Base-by-base conservation (phyloP, 345 rosid species). In the Rhizophora mangle region DNA sequence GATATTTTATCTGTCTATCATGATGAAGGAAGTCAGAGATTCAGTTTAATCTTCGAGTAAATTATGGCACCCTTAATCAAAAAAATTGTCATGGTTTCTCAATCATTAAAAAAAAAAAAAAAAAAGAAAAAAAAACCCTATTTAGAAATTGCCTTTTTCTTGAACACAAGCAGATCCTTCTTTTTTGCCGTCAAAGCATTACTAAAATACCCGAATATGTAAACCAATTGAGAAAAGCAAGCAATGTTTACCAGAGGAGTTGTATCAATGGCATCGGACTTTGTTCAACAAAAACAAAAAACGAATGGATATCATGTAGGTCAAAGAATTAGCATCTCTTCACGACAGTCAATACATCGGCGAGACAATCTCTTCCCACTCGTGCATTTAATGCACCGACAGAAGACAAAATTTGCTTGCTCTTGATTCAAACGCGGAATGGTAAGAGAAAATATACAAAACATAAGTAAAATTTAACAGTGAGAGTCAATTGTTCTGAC, bases 21-120 rank as follows among this genome's bases (percentile, higher is more conserved):
- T 80, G 78, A 81, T 79, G 75, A 74, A 79, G 47, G 64, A 52
- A 64, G 70, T 75, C 87, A 86, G 83, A 74, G 73, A 53, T 76
- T 74, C 82, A 72, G 77, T 72, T 57, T 59, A 67, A 57, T 59
- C 76, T 82, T 79, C 67, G 72, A 56, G 36, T 72, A 74, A 65
- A 76, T 84, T 54, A 74, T 71, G 62, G 65, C 80, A 73, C 74
- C 60, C 78, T 68, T 70, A 59, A 68, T 62, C 55, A 64, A 62
- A 66, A 13, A 29, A 57, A 32, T 22, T 16, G 62, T 76, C 81
- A 73, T 70, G 62, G 74, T 67, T 32, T 26, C 52, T 54, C 69
- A 64, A 63, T 72, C 58, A 64, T 26, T 69, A 65, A 78, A 76
- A 5, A 5, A 20, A 56, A 5, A 5, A 20, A 56, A 24, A 24